phyloP scores from a whole-genome alignment of 306 rosid genomes.

The Biancaea sappan region DNA sequence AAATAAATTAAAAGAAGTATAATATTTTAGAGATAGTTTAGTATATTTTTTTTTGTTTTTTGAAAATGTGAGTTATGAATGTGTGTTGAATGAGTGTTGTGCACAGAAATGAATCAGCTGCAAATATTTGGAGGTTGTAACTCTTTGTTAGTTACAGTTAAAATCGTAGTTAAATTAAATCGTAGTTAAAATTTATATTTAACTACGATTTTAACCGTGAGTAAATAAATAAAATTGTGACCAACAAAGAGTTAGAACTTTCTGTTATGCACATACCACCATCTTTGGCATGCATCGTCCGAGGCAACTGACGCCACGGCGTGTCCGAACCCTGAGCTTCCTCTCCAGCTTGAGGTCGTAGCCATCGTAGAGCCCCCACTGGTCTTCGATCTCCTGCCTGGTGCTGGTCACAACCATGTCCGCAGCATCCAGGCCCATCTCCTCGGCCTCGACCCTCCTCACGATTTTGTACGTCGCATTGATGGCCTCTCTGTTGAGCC shows the following conservation, averaged over 20 bases:
- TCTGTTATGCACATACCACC: conserved; percentile 63
- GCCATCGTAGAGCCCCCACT: conserved; percentile 84
- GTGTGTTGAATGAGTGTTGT: no score
- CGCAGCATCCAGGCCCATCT: conserved; percentile 71
- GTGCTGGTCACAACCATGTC: conserved; percentile 89
- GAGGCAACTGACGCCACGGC: conserved; percentile 72
- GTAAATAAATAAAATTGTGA: no score
- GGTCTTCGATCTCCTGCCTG: conserved; percentile 89
- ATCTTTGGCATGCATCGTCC: conserved; percentile 81
- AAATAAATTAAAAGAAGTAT: no score
- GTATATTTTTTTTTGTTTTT: no score
- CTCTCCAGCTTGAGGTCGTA: conserved; percentile 77
- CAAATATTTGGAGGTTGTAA: no score
- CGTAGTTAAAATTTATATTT: no score
- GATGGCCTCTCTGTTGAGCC: conserved; percentile 66
- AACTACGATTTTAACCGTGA: no score
- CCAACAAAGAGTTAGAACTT: not conserved
- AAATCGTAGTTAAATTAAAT: no score
- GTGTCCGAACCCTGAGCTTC: conserved; percentile 73
- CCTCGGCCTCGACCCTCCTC: conserved; percentile 81
- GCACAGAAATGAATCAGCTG: no score
- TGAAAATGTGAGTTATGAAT: no score
- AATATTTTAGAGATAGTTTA: no score
- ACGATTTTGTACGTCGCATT: conserved; percentile 69
- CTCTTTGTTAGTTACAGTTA: no score